A percentile compares a stretch with the other conserved stretches of the same genome.
Evolutionary conservation across 768 basidiomycete genomes (phyloP).

Genomic region (Daedaleopsis sinensis): DNA sequence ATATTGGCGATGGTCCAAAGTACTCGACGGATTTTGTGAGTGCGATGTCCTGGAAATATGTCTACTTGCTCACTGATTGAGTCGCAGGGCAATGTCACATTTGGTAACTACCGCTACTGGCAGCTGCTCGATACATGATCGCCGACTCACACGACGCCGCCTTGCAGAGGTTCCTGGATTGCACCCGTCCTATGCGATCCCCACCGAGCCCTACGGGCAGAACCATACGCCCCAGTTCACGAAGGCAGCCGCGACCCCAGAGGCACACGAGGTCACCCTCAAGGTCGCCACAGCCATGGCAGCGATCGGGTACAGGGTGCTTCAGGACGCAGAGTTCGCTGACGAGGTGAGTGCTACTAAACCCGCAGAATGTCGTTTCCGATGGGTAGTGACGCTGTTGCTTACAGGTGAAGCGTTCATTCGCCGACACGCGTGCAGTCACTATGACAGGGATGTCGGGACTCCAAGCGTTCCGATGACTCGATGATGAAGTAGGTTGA

Average conservation of each 20-base stretch:
- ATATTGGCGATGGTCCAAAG: slow-evolving; percentile 38
- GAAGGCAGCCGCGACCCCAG: slow-evolving; percentile 54
- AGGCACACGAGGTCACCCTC: slow-evolving; percentile 67
- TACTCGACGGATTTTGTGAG: slow-evolving; percentile 84
- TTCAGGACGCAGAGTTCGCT: slow-evolving; percentile 62
- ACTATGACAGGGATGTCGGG: too few relatives aligned
- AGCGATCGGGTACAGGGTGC: slow-evolving; percentile 58
- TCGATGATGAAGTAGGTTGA: too few relatives aligned
- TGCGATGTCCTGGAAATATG: slow-evolving; percentile 10
- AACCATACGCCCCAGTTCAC: slow-evolving; percentile 77
- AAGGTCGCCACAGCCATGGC: slow-evolving; percentile 63
- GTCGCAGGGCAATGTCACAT: slow-evolving; percentile 71
- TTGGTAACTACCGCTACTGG: slow-evolving; percentile 45
- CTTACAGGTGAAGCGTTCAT: slow-evolving; percentile 7
- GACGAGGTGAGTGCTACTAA: slow-evolving; percentile 43
- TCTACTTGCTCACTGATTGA: slow-evolving; percentile 1
- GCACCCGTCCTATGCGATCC: slow-evolving; percentile 48
- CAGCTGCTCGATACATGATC: background rate
- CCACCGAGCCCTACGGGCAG: slow-evolving; percentile 69
- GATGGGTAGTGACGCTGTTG: too few relatives aligned
- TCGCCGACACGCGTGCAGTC: background rate
- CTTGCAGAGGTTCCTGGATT: slow-evolving; percentile 29
- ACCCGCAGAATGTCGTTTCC: background rate
- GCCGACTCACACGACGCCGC: background rate
- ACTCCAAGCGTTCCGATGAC: too few relatives aligned